Evolutionary conservation across 2,329 filamentous ascomycete species (phyloP).

Genomic region (Arthrocladium fulminans): DNA sequence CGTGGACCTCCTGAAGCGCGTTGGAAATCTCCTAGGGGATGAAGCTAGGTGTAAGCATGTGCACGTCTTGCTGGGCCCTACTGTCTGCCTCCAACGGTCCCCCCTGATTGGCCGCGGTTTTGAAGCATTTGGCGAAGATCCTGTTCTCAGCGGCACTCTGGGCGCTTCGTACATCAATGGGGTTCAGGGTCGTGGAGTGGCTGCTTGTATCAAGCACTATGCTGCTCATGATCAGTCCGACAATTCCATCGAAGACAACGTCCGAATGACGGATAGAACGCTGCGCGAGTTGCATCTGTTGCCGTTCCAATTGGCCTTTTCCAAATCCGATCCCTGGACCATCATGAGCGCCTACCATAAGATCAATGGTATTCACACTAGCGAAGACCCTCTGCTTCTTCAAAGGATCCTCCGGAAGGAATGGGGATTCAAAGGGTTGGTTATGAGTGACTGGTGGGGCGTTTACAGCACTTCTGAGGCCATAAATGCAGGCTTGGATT

Average conservation of each 20-base stretch:
- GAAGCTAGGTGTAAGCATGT: slow-evolving; percentile 69
- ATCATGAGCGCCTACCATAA: slow-evolving; percentile 53
- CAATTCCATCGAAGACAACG: slow-evolving; percentile 32
- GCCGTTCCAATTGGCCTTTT: slow-evolving; percentile 53
- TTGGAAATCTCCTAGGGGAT: slow-evolving; percentile 60
- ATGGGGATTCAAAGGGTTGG: slow-evolving; percentile 35
- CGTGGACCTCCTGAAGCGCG: slow-evolving; percentile 54
- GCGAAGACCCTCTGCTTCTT: slow-evolving; percentile 28
- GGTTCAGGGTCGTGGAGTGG: slow-evolving; percentile 63
- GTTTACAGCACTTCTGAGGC: slow-evolving; percentile 35
- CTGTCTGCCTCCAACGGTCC: slow-evolving; percentile 70
- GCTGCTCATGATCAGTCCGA: slow-evolving; percentile 39
- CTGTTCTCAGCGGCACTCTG: slow-evolving; percentile 62
- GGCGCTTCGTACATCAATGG: slow-evolving; percentile 63
- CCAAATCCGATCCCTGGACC: slow-evolving; percentile 45
- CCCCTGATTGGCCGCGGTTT: slow-evolving; percentile 77
- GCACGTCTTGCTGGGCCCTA: slow-evolving; percentile 64
- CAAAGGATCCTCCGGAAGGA: slow-evolving; percentile 35
- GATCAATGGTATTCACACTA: slow-evolving; percentile 41
- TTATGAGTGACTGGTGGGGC: slow-evolving; percentile 40
- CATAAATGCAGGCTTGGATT: slow-evolving; percentile 35
- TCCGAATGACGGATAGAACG: slow-evolving; percentile 40
- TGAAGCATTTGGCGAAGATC: slow-evolving; percentile 76
- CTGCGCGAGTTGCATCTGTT: slow-evolving; percentile 54
- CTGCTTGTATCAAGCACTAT: slow-evolving; percentile 64